Conservation (phyloP, 1,284 basidiomycete genomes). For the Chalciporus sp. region DNA sequence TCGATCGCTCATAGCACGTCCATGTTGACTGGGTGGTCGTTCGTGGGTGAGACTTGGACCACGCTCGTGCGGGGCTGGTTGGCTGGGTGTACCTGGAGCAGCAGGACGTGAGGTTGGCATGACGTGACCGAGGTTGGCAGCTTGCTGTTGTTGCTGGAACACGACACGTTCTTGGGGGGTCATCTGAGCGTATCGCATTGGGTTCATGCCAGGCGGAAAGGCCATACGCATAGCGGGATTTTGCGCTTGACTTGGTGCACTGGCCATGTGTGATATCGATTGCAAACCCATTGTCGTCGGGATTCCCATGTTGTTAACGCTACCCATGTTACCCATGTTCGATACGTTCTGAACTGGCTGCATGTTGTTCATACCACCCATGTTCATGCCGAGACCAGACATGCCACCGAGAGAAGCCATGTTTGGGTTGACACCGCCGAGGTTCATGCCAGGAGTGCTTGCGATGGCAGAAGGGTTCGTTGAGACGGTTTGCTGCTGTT, state of each 20-base stretch:
- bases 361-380: constrained; percentile 11
- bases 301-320: constrained; percentile 12
- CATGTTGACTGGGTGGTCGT: constrained; percentile 21
- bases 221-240: constrained; percentile 24
- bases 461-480: constrained; percentile 10
- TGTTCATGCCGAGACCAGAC: constrained; percentile 14
- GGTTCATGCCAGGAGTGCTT: background rate
- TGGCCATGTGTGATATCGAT: constrained; percentile 18
- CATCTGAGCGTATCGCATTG: constrained; percentile 24
- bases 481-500: constrained; percentile 27
- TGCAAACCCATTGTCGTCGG: constrained; percentile 16
- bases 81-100: constrained; percentile 20
- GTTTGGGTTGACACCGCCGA: constrained; percentile 9
- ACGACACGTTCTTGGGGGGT: constrained; percentile 21
- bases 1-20: constrained; percentile 18
- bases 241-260: constrained; percentile 13
- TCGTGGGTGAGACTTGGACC: constrained; percentile 22
- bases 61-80: constrained; percentile 22
- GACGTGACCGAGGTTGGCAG: constrained; percentile 8
- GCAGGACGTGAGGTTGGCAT: constrained; percentile 17
- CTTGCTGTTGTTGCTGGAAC: constrained; percentile 29
- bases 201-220: constrained; percentile 18
- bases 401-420: constrained; percentile 11
- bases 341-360: constrained; percentile 1
- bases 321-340: background rate